A percentile compares a stretch with the other conserved stretches of the same genome.
These are phyloP conservation scores for Davidsoniella neocaledoniae DNA, from an alignment of 2,329 filamentous ascomycete genomes.

Conservation along the genomic window DNA sequence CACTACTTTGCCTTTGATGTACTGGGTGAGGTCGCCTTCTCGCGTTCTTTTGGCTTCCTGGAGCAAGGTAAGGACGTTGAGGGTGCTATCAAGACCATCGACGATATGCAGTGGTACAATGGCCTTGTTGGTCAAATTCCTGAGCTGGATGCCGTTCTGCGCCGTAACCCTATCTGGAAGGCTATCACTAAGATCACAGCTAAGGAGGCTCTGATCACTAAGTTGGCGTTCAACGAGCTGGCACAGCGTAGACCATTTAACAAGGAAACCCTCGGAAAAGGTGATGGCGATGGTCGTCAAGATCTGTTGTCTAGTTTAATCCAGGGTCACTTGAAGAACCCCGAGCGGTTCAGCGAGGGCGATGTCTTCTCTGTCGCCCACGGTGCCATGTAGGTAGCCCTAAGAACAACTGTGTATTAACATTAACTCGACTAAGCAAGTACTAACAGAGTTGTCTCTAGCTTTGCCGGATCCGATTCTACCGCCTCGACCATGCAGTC, in stretches of 20 bases:
- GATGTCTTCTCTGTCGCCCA: slow-evolving; percentile 41
- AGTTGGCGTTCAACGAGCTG: slow-evolving; percentile 35
- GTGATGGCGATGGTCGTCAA: slow-evolving; percentile 27
- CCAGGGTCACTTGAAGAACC: slow-evolving; percentile 33
- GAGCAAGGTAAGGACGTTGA: slow-evolving; percentile 16
- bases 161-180: slow-evolving; percentile 30
- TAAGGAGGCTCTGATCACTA: slow-evolving; percentile 31
- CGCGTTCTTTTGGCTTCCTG: slow-evolving; percentile 22
- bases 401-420: background rate
- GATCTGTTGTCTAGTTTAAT: slow-evolving; percentile 36
- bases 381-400: slow-evolving; percentile 32
- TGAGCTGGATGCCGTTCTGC: slow-evolving; percentile 29
- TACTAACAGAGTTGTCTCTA: slow-evolving; percentile 15
- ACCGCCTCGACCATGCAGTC: slow-evolving; percentile 43
- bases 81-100: slow-evolving; percentile 23
- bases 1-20: slow-evolving; percentile 16
- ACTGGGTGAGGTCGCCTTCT: slow-evolving; percentile 22
- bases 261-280: slow-evolving; percentile 26
- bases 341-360: slow-evolving; percentile 29
- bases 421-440: too few species aligned
- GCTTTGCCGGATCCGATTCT: slow-evolving; percentile 43
- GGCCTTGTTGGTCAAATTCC: slow-evolving; percentile 35
- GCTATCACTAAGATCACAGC: slow-evolving; percentile 25
- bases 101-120: slow-evolving; percentile 35
- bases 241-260: slow-evolving; percentile 28